Evolutionary conservation across 306 rosid genomes (phyloP).

Genomic region (Inga laurina): DNA sequence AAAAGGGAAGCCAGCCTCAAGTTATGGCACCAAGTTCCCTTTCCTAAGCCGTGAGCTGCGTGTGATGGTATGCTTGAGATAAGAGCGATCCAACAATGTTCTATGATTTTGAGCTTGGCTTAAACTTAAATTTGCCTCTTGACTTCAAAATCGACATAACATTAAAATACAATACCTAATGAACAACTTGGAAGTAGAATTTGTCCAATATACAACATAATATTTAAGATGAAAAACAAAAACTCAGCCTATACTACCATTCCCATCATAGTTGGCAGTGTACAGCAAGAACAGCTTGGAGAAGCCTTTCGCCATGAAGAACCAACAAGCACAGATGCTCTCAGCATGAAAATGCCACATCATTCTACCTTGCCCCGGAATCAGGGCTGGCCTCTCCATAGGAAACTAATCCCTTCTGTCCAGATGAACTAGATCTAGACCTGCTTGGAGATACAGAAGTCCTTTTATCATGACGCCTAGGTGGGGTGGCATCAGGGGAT

Average conservation of each 20-base stretch:
- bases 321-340: not conserved
- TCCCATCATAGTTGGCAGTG: conserved; percentile 3
- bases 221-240: no score
- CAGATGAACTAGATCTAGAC: conserved; percentile 80
- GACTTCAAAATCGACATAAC: not conserved
- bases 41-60: not conserved
- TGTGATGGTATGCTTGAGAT: not conserved
- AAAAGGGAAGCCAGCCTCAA: not conserved
- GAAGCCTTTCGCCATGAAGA: not conserved
- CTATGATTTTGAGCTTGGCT: conserved; percentile 9
- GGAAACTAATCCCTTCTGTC: conserved; percentile 85
- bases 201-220: not conserved
- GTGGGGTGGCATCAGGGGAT: conserved; percentile 64
- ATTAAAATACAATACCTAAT: not conserved
- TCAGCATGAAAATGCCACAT: not conserved
- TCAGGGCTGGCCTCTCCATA: conserved; percentile 84
- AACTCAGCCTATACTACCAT: not conserved
- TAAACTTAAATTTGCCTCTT: conserved; percentile 7
- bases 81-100: not conserved
- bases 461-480: conserved; percentile 40
- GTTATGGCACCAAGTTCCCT: conserved; percentile 2
- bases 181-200: not conserved
- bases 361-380: conserved; percentile 44
- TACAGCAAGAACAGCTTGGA: conserved; percentile 21
- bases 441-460: conserved; percentile 57